phyloP scores from a whole-genome alignment of 768 basidiomycete species.

The Pluteus cervinus region DNA sequence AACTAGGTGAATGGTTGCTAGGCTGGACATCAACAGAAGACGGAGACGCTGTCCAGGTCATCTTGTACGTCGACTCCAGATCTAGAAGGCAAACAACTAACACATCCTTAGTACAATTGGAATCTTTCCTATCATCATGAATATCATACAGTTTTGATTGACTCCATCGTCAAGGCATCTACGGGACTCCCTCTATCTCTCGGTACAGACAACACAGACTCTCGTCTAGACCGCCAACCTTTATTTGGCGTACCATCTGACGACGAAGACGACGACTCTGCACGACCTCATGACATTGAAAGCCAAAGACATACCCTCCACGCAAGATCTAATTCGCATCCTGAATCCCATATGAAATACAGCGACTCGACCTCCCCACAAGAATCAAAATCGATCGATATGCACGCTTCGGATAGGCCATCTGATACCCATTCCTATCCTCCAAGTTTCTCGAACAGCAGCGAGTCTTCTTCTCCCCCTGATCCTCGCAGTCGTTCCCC shows the following conservation, averaged over 20 bases:
- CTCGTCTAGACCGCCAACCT: slow-evolving; percentile 50
- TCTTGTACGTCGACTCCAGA: slow-evolving; percentile 54
- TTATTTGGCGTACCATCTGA: slow-evolving; percentile 48
- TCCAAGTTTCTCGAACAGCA: slow-evolving; percentile 44
- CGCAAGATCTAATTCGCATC: slow-evolving; percentile 25
- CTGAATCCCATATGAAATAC: slow-evolving; percentile 6
- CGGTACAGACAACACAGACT: slow-evolving; percentile 30
- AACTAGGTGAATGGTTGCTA: slow-evolving; percentile 81
- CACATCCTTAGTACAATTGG: slow-evolving; percentile 68
- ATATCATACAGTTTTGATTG: slow-evolving; percentile 93
- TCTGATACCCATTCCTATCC: slow-evolving; percentile 53
- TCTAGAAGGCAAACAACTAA: slow-evolving; percentile 3
- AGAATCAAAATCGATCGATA: slow-evolving; percentile 35
- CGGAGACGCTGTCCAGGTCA: slow-evolving; percentile 64
- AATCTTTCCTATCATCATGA: slow-evolving; percentile 85
- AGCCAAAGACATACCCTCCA: slow-evolving; percentile 29
- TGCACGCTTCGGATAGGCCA: slow-evolving; percentile 25
- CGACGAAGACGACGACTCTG: slow-evolving; percentile 48
- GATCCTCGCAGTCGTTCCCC: slow-evolving; percentile 21
- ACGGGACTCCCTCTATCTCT: slow-evolving; percentile 28
- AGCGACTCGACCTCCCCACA: too few relatives aligned
- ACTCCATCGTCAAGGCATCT: slow-evolving; percentile 84
- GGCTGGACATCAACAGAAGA: slow-evolving; percentile 65
- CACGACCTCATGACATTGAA: slow-evolving; percentile 37
- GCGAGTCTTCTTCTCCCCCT: slow-evolving; percentile 33